These are phyloP conservation scores for Davidsoniella eucalypti DNA, from an alignment of 2,329 filamentous ascomycete genomes.

Conservation along the genomic window DNA sequence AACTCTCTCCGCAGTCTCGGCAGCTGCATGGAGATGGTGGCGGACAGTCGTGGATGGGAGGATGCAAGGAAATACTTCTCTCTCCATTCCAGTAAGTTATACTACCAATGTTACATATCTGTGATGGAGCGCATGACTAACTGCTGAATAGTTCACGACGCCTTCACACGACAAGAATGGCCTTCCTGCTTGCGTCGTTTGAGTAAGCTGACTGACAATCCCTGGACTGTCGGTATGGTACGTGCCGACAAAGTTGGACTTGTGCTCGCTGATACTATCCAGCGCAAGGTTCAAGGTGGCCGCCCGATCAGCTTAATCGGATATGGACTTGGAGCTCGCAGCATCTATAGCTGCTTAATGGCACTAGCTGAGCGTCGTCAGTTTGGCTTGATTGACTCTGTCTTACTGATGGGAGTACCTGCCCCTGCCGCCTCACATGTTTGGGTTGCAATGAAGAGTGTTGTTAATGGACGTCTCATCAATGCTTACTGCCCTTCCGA, in stretches of 20 bases:
- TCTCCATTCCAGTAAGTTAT: conserved; percentile 29
- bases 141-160: conserved; percentile 18
- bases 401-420: conserved; percentile 69
- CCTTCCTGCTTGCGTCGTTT: conserved; percentile 48
- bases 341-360: conserved; percentile 73
- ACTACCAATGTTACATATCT: not conserved
- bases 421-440: conserved; percentile 53
- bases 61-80: conserved; percentile 40
- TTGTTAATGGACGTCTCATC: conserved; percentile 68
- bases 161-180: conserved; percentile 28
- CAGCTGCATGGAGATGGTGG: conserved; percentile 56
- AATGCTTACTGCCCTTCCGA: conserved; percentile 84
- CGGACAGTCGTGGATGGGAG: conserved; percentile 68
- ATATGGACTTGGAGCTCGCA: conserved; percentile 65
- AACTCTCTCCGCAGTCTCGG: conserved; percentile 64
- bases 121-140: conserved; percentile 28
- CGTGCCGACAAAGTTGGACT: conserved; percentile 55
- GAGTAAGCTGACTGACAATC: conserved; percentile 64
- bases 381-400: conserved; percentile 76
- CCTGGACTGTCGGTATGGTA: conserved; percentile 60
- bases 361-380: conserved; percentile 62
- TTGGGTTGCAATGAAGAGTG: conserved; percentile 63
- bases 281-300: conserved; percentile 70
- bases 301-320: conserved; percentile 66
- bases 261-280: conserved; percentile 65